These are phyloP conservation scores for Galium porrigens DNA, from an alignment of 305 asterid genomes.

Conservation along the genomic window DNA sequence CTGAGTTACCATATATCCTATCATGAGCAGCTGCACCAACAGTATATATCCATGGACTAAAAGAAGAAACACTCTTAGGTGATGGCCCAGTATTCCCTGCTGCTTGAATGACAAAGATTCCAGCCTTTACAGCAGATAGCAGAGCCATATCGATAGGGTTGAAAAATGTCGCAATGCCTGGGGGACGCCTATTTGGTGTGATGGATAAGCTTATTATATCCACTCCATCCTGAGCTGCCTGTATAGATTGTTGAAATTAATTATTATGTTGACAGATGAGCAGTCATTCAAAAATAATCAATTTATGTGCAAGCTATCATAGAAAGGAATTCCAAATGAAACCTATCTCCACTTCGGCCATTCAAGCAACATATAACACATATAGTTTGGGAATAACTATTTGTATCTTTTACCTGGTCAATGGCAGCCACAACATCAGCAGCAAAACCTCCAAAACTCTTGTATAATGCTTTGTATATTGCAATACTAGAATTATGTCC, in stretches of 20 bases:
- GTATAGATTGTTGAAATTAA: conserved; percentile 15
- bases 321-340: background rate
- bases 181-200: conserved; percentile 97
- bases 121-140: conserved; percentile 71
- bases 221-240: conserved; percentile 97
- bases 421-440: conserved; percentile 99
- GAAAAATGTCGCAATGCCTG: conserved; percentile 90
- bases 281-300: background rate
- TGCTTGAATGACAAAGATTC: conserved; percentile 89
- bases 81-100: conserved; percentile 98
- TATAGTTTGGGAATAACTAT: background rate
- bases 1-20: conserved; percentile 65
- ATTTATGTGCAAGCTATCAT: background rate
- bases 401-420: conserved; percentile 53
- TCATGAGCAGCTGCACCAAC: conserved; percentile 96
- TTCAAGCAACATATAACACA: background rate
- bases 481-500: conserved; percentile 43
- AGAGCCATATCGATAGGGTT: conserved; percentile 98
- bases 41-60: conserved; percentile 94
- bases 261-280: background rate
- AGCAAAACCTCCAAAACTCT: conserved; percentile 99
- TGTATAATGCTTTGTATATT: conserved; percentile 87
- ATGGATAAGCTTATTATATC: conserved; percentile 86
- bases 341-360: background rate
- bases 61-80: conserved; percentile 77